phyloP scores from a whole-genome alignment of 306 rosid genomes.

The Cyclanthera cordifolia region DNA sequence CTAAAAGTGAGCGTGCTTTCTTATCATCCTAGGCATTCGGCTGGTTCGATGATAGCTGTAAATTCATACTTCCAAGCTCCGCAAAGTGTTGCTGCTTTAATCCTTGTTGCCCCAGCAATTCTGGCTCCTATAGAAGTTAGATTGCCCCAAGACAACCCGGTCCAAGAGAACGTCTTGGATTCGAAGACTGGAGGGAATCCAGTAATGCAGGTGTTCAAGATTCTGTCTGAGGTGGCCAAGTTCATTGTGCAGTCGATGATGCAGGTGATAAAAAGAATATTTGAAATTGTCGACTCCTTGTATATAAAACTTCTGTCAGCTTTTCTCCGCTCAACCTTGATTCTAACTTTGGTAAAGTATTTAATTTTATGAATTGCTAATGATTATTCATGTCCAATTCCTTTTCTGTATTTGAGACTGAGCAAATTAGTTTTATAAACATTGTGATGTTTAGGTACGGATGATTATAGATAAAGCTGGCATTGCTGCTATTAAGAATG shows the following conservation, averaged over 20 bases:
- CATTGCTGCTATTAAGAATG: slow-evolving; percentile 54
- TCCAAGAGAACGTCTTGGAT: slow-evolving; percentile 28
- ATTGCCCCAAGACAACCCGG: slow-evolving; percentile 25
- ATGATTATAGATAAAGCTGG: slow-evolving; percentile 62
- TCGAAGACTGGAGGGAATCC: slow-evolving; percentile 23
- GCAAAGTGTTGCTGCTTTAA: slow-evolving; percentile 68
- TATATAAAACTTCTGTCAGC: slow-evolving; percentile 46
- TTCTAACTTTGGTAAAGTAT: slow-evolving; percentile 47
- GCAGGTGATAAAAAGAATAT: slow-evolving; percentile 40
- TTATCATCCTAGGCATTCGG: slow-evolving; percentile 68
- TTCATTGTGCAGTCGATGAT: slow-evolving; percentile 30
- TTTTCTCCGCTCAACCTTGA: slow-evolving; percentile 54
- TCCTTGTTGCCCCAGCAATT: slow-evolving; percentile 83
- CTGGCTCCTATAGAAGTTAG: slow-evolving; percentile 37
- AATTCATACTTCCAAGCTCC: slow-evolving; percentile 85
- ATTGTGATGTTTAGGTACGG: slow-evolving; percentile 40
- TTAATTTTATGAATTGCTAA: neutral
- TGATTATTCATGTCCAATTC: neutral
- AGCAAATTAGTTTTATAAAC: neutral
- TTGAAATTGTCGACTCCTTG: slow-evolving; percentile 32
- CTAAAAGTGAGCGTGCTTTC: neutral
- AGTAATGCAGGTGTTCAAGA: slow-evolving; percentile 33
- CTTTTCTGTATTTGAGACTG: neutral
- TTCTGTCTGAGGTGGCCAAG: slow-evolving; percentile 31
- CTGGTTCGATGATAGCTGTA: slow-evolving; percentile 74